These are phyloP conservation scores for Cladosporium austrohemisphaericum DNA, from an alignment of 2,329 filamentous ascomycete species.

Conservation along the genomic window DNA sequence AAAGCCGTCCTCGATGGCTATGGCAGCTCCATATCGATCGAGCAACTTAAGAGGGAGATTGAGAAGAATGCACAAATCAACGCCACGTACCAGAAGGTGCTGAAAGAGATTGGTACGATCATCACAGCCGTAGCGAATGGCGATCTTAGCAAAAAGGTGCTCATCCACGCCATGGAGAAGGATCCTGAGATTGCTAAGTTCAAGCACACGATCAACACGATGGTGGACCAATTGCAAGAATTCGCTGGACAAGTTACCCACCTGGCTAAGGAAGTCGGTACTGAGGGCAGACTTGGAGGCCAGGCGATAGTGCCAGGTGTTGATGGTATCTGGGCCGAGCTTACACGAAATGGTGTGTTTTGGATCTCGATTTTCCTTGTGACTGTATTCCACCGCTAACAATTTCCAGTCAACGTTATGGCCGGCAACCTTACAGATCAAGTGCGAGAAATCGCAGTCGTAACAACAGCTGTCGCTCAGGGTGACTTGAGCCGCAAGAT, in stretches of 20 bases:
- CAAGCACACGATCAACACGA: conserved; percentile 96
- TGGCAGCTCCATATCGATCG: conserved; percentile 84
- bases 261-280: conserved; percentile 91
- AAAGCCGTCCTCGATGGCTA: conserved; percentile 74
- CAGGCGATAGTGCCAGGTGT: conserved; percentile 92
- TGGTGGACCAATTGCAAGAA: conserved; percentile 97
- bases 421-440: conserved; percentile 97
- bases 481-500: conserved; percentile 96
- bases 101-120: conserved; percentile 95
- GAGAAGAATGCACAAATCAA: conserved; percentile 98
- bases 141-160: conserved; percentile 93
- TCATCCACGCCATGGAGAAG: conserved; percentile 94
- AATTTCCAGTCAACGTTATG: conserved; percentile 79
- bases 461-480: conserved; percentile 90
- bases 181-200: conserved; percentile 97
- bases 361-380: background rate
- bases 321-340: conserved; percentile 94
- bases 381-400: conserved; percentile 21
- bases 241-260: conserved; percentile 96
- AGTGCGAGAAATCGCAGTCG: conserved; percentile 94
- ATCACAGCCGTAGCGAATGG: conserved; percentile 93
- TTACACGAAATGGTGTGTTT: conserved; percentile 60
- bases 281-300: conserved; percentile 87
- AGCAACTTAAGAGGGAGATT: conserved; percentile 84
- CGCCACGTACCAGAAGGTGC: conserved; percentile 94